Evolutionary conservation across 306 rosid species (phyloP).

Genomic region (Prunus dulcis): DNA sequence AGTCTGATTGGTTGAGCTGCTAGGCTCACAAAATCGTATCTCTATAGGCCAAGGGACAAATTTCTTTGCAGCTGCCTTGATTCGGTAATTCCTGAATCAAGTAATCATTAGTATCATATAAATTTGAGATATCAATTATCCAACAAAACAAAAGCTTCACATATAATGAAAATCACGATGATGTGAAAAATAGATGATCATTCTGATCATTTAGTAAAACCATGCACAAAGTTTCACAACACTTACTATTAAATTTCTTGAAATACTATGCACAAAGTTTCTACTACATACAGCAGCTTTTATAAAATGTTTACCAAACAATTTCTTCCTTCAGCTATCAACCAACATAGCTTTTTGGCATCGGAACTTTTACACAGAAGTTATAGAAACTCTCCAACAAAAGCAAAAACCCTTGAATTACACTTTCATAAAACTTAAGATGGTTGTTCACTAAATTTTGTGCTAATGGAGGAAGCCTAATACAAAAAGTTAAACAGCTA

Average conservation of each 20-base stretch:
- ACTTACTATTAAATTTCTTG: too few relatives aligned
- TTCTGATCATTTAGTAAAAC: too few relatives aligned
- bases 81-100: slow-evolving; percentile 78
- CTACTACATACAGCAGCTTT: neutral
- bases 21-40: slow-evolving; percentile 91
- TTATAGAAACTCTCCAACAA: neutral
- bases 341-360: neutral
- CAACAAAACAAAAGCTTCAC: neutral
- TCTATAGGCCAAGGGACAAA: slow-evolving; percentile 96
- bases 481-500: neutral
- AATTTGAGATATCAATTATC: neutral
- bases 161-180: neutral
- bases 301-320: neutral
- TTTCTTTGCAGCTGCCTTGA: slow-evolving; percentile 67
- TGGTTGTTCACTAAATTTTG: neutral
- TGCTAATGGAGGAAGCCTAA: neutral
- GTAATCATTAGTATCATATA: slow-evolving; percentile 15
- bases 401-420: neutral
- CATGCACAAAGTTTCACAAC: too few relatives aligned
- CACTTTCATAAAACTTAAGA: neutral
- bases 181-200: neutral
- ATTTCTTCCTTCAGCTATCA: neutral
- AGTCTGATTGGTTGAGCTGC: slow-evolving; percentile 64
- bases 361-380: neutral
- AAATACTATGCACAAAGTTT: too few relatives aligned